Base-by-base conservation (phyloP, 257 asterid genomes). In the Nicotiana paniculata region DNA sequence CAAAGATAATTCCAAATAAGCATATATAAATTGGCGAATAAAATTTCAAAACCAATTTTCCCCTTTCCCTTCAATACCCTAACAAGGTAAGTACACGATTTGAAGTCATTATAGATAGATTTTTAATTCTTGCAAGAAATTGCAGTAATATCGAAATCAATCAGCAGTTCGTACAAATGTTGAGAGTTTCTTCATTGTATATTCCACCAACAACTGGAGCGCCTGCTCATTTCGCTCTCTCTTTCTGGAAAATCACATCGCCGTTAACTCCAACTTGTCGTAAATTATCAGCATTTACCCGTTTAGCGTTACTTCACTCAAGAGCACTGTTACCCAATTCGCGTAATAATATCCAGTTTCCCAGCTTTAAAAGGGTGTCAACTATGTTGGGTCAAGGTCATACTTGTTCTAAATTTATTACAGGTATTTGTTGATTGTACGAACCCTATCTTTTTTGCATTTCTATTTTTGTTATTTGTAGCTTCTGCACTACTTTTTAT, bases 171-270 rank as follows among this genome's bases (percentile, higher is more conserved):
- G 35, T 32, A 32, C 84, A 78, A 58, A 90, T 93, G 94, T 83
- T 92, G 67, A 88, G 95, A 84, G 88, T 87, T 80, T 87, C 79
- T 51, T 85, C 92, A 24, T 83, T 77, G 81, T 90, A 83, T 53
- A 8, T 75, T 26, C 87, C 82, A 4, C 86, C 90, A 6, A 85
- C 91, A 39, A 77, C 77, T 33, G 82, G 87, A 67, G 81, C 87
- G 8, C 80, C 88, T 46, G 86, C 90, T 6, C 80, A 86, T 54
- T 87, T 86, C 51, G 61, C 85, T 72, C 85, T 85, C 32, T 86
- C 91, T 1, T 39, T 77, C 48, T 39, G 62, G 15, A 77, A 43
- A 43, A 85, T 59, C 82, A 87, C 82, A 5, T 84, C 78, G 33
- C 55, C 32, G 30, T 18, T 74, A 28, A 83, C 33, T 78, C 18